Percentiles rank a stretch among this genome's conserved stretches.
These are phyloP conservation scores for Spinacia oleracea DNA, from an alignment of 179 eudicot genomes.

Conservation along the genomic window DNA sequence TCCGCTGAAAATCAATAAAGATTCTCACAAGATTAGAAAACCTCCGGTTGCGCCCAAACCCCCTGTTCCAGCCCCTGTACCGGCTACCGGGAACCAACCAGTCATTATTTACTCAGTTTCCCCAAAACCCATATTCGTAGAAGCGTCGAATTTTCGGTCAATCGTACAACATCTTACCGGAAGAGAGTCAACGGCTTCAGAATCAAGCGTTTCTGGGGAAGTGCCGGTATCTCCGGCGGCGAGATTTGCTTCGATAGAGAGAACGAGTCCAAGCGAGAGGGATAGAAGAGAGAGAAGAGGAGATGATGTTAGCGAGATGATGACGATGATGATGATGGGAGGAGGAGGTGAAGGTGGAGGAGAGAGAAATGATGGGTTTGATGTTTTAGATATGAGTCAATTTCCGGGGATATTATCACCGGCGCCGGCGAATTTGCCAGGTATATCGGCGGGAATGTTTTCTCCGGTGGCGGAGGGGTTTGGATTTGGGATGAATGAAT, in stretches of 20 bases:
- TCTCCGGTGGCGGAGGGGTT: conserved; percentile 41
- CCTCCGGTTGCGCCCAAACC: conserved; percentile 55
- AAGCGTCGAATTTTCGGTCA: conserved; percentile 55
- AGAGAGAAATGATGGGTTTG: conserved; percentile 3
- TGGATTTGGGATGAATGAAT: conserved; percentile 29
- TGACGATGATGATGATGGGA: not conserved
- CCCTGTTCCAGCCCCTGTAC: not conserved
- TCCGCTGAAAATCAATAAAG: conserved; percentile 60
- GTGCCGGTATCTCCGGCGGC: conserved; percentile 66
- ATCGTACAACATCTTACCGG: conserved; percentile 88
- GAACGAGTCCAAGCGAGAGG: conserved; percentile 54
- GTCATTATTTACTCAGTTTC: conserved; percentile 79
- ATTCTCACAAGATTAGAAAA: conserved; percentile 62
- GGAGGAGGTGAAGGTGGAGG: not conserved
- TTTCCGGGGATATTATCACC: conserved; percentile 76
- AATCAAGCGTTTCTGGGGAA: conserved; percentile 44
- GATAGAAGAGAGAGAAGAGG: conserved; percentile 29
- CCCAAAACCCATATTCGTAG: conserved; percentile 70
- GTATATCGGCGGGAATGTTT: conserved; percentile 39
- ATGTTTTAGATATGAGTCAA: conserved; percentile 31
- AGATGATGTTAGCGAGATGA: conserved; percentile 9
- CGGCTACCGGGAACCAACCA: conserved; percentile 41
- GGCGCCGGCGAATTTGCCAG: conserved; percentile 65
- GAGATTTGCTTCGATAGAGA: conserved; percentile 60
- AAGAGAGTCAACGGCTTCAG: conserved; percentile 16